These are phyloP conservation scores for Pichia sp. DNA, from an alignment of 1,139 yeast species.

Conservation along the genomic window DNA sequence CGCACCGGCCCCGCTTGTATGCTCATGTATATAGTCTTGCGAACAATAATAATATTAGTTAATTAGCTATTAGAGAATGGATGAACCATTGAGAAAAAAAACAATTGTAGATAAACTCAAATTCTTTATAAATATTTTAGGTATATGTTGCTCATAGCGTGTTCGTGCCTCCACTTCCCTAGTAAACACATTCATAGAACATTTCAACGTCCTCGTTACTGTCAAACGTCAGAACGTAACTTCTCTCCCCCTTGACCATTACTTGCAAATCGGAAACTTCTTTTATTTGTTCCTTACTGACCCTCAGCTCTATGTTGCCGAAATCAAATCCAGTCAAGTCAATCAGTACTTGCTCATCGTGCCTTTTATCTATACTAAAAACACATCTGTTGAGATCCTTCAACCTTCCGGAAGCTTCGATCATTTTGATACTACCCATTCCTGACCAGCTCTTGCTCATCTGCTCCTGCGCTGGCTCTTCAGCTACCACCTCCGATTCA, in stretches of 20 bases:
- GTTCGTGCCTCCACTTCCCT: neutral
- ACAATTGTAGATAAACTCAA: neutral
- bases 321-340: conserved; percentile 22
- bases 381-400: conserved; percentile 20
- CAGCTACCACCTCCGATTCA: neutral
- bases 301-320: conserved; percentile 16
- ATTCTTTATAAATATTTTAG: neutral
- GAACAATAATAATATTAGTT: neutral
- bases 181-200: conserved; percentile 15
- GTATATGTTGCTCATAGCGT: neutral
- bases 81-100: neutral
- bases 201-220: conserved; percentile 12
- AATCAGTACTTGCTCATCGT: neutral
- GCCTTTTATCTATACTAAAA: conserved; percentile 5
- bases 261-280: conserved; percentile 11
- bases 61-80: neutral
- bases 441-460: conserved; percentile 16
- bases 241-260: conserved; percentile 16
- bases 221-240: conserved; percentile 20
- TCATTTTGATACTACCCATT: conserved; percentile 11
- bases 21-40: too few relatives aligned
- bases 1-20: too few relatives aligned
- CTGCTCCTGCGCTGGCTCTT: neutral
- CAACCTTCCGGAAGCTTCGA: conserved; percentile 8
- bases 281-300: conserved; percentile 9